phyloP scores from a whole-genome alignment of 768 basidiomycete species.

The Kwoniella sp. region DNA sequence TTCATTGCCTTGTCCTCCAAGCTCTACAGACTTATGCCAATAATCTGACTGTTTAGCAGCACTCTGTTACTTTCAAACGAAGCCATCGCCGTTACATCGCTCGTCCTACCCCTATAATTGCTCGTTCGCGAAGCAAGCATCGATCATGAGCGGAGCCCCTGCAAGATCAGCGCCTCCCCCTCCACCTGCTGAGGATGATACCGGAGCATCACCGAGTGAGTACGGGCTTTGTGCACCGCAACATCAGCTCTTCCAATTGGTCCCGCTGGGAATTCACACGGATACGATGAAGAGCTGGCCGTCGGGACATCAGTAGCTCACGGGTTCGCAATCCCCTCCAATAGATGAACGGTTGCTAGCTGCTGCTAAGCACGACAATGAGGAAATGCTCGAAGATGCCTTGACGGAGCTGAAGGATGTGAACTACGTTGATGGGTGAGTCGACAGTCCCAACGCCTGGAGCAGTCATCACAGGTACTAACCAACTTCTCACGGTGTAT shows the following conservation, averaged over 20 bases:
- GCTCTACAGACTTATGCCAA: too few species aligned
- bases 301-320: background rate
- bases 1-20: background rate
- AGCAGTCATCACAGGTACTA: background rate
- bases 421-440: slow-evolving; percentile 77
- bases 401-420: slow-evolving; percentile 66
- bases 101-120: too few species aligned
- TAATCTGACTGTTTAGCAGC: too few species aligned
- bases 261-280: too few species aligned
- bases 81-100: too few species aligned
- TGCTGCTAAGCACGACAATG: slow-evolving; percentile 73
- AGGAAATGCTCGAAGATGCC: slow-evolving; percentile 67
- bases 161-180: slow-evolving; percentile 42
- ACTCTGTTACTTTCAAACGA: background rate
- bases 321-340: background rate
- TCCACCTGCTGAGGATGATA: slow-evolving; percentile 41
- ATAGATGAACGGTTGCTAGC: slow-evolving; percentile 72
- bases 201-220: slow-evolving; percentile 46
- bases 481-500: background rate
- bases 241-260: too few species aligned
- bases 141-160: slow-evolving; percentile 36
- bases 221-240: background rate
- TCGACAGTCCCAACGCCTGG: too few species aligned
- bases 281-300: slow-evolving; percentile 9
- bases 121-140: background rate